Percentiles rank a stretch among this genome's conserved stretches.
phyloP scores from a whole-genome alignment of 495 filamentous ascomycete species.

The Tuber indicum region DNA sequence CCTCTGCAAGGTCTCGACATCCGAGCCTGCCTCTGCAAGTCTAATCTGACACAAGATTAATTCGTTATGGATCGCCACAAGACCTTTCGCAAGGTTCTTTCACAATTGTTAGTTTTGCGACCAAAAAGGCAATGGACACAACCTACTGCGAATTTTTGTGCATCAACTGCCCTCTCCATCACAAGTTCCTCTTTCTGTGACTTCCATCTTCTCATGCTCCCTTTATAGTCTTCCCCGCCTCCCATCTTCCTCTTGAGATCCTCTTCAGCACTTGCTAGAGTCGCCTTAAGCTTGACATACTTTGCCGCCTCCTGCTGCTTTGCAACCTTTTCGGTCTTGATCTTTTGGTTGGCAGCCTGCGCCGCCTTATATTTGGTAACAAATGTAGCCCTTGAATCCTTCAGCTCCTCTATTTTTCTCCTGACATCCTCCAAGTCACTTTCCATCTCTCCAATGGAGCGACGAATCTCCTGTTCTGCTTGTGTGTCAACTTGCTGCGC shows the following conservation, averaged over 20 bases:
- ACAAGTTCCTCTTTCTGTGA: conserved; percentile 53
- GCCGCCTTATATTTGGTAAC: conserved; percentile 33
- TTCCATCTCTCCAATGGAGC: conserved; percentile 40
- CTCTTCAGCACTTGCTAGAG: conserved; percentile 35
- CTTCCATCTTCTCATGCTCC: conserved; percentile 44
- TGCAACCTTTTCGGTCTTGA: conserved; percentile 36
- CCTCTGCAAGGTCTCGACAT: conserved; percentile 57
- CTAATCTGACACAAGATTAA: conserved; percentile 62
- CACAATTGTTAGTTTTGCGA: conserved; percentile 14
- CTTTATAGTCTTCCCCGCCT: conserved; percentile 27
- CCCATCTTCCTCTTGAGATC: conserved; percentile 27
- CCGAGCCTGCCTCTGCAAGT: conserved; percentile 72
- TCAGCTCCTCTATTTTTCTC: conserved; percentile 34
- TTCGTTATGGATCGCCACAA: conserved; percentile 50
- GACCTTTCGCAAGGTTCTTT: conserved; percentile 29
- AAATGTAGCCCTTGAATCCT: conserved; percentile 7
- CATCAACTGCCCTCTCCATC: conserved; percentile 57
- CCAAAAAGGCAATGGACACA: neutral
- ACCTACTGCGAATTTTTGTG: conserved; percentile 60
- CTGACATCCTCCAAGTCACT: conserved; percentile 46
- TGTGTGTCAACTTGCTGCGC: conserved; percentile 38
- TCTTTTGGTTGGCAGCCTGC: conserved; percentile 17
- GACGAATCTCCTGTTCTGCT: conserved; percentile 43
- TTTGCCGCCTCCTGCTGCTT: conserved; percentile 32
- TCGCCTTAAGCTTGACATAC: conserved; percentile 24